Evolutionary conservation across 2,329 filamentous ascomycete species (phyloP), one percentile per base, ranked within the genome.

Genomic region (Hymenoscyphus scutula): DNA sequence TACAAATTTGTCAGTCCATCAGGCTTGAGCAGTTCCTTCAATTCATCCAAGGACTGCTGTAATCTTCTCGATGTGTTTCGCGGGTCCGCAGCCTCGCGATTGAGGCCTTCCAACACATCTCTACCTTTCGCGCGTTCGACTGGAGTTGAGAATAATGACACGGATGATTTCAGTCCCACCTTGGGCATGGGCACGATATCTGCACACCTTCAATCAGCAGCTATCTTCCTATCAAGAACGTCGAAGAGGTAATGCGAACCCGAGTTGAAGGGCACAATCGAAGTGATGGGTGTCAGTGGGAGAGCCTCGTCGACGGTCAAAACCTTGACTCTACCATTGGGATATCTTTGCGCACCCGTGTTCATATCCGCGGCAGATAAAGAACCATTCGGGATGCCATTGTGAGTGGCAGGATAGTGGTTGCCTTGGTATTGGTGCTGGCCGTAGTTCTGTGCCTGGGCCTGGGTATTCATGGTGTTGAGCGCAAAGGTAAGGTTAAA

Each of bases 201-300:
- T 90, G 59, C 37, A 62, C 56, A 23, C 68, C 66, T 45, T 56
- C 64, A 34, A 59, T 70, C 64, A 72, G 65, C 25, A 56, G 30
- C 60, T 56, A n/a, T 60, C 15, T 58, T 29, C 38, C 17, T 32
- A 32, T 13, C 3, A 11, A 15, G 19, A 13, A 23, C 17, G 27
- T 56, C 56, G 53, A 53, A 59, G n/a, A 57, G 53, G 53, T 34
- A 56, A 58, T 60, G 51, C 80, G 67, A 76, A 92, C 91, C 87
- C 68, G 89, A 84, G 74, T 89, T 85, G 75, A 94, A 91, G 2
- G 91, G 90, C 59, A 91, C 82, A 56, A 93, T 89, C 3, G 90
- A 92, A 56, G 88, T 90, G 73, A 94, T 88, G 27, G 91, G 91
- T 58, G 90, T 91, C 76, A 88, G 93, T n/a, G 90, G 89, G 54